Conservation (phyloP, 2,329 filamentous ascomycete species). For the Colletotrichum sp. region DNA sequence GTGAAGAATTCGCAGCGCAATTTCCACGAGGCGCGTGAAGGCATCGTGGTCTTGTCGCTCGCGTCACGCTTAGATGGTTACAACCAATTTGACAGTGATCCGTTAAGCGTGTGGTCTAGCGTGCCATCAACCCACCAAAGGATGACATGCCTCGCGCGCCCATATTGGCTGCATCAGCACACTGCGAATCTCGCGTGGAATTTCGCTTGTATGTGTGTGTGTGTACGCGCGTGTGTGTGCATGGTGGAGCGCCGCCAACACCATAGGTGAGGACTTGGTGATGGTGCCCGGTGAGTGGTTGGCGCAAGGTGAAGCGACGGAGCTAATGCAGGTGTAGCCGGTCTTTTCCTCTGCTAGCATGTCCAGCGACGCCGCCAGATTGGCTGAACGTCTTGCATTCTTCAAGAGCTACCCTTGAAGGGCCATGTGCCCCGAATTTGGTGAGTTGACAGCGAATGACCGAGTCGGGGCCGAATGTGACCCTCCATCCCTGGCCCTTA, state of each 20-base stretch:
- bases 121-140: background rate
- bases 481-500: background rate
- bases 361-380: background rate
- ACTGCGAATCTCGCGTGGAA: background rate
- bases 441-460: background rate
- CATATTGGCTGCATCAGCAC: background rate
- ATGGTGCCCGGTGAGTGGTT: constrained; percentile 9
- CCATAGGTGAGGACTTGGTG: constrained; percentile 2
- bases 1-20: background rate
- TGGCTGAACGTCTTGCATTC: background rate
- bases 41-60: background rate
- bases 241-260: background rate
- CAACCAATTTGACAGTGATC: background rate
- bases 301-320: background rate
- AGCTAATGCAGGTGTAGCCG: constrained; percentile 20
- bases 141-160: background rate
- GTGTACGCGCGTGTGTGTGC: background rate
- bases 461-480: constrained; percentile 12
- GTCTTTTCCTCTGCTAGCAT: background rate
- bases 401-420: background rate
- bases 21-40: background rate
- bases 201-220: background rate
- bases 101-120: background rate
- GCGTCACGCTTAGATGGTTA: constrained; percentile 4
- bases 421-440: constrained; percentile 5